Base-by-base conservation (phyloP, 129 eudicot species). In the Cynara cardunculus region DNA sequence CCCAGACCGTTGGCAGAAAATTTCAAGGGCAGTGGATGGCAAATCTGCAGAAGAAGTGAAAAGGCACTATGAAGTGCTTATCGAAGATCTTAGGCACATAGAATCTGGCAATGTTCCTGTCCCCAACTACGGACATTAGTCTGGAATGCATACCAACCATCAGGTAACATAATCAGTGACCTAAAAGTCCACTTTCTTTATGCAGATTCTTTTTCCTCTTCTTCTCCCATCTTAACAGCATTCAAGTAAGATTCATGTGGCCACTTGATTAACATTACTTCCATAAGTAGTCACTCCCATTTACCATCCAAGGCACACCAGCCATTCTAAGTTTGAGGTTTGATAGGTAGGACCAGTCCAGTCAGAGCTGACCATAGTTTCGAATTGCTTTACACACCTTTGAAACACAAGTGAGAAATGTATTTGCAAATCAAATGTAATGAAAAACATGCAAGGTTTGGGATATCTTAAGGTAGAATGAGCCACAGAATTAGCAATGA, bases 31-130 rank as follows among this genome's bases (percentile, higher is more conserved):
- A 16, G 97, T 92, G 12, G 97, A 87, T 75, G 92, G 90, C 4
- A 92, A 92, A 82, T 86, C 94, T 25, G 89, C 84, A 7, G 94
- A 92, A 82, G 92, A 92, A 78, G 97, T 92, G 72, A 92, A 89
- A 84, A 83, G 87, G 87, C 97, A 90, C 80, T 92, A 92, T 69
- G 89, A 86, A 74, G 70, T 90, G 74, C 97, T 92, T 31, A 69
- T 90, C 1, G 90, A 90, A 82, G 97, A 92, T 78, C 84, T 92
- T 77, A 83, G 77, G 86, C 89, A 85, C 78, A 92, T 92, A 16
- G 95, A 92, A 86, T 84, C 89, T 25, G 94, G 94, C 14, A 85
- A 84, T 62, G 85, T 92, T 56, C 93, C 97, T n/a, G 88, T 75
- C 39, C 97, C 94, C 13, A 85, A 79, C 35, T 90, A 90, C 81